Percentiles rank a stretch among this genome's conserved stretches.
Conservation (phyloP, 176 grass and related monocot genomes). For the Eremochloa ophiuroides region DNA sequence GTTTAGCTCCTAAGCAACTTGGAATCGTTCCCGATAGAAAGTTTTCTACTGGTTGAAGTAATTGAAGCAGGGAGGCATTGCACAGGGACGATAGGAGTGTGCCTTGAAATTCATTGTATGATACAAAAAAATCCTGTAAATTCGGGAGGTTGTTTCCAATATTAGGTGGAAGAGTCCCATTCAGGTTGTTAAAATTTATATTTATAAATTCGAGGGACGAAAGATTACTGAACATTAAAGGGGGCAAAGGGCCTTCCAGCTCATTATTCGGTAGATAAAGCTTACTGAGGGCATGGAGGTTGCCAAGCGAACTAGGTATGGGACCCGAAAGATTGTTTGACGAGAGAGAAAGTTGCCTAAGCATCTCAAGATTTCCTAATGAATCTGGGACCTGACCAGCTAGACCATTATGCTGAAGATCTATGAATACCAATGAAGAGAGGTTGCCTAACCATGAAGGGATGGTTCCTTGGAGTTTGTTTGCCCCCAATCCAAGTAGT, state of each 20-base stretch:
- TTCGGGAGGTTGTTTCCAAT: not conserved
- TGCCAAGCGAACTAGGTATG: not conserved
- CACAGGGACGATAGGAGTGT: not conserved
- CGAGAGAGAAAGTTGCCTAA: not conserved
- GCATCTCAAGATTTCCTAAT: not conserved
- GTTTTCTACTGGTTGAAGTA: fast-evolving
- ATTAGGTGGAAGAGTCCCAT: not conserved
- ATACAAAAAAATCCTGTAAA: fast-evolving
- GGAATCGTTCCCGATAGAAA: not conserved
- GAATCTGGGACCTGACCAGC: not conserved
- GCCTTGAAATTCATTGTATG: not conserved
- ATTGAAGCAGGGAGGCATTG: not conserved
- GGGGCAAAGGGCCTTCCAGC: not conserved
- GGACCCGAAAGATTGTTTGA: not conserved
- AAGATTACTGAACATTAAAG: not conserved
- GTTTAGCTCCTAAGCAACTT: not conserved
- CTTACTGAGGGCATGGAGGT: not conserved
- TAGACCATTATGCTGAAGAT: not conserved
- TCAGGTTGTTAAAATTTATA: not conserved
- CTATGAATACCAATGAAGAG: not conserved
- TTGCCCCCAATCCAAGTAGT: not conserved
- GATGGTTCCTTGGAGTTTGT: not conserved
- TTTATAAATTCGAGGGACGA: not conserved
- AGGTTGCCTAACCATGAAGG: conserved; percentile 7
- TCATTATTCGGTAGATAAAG: not conserved